Evolutionary conservation across 495 filamentous ascomycete species (phyloP), one percentile per base, ranked within the genome.

Genomic region (Talaromyces wortmannii): DNA sequence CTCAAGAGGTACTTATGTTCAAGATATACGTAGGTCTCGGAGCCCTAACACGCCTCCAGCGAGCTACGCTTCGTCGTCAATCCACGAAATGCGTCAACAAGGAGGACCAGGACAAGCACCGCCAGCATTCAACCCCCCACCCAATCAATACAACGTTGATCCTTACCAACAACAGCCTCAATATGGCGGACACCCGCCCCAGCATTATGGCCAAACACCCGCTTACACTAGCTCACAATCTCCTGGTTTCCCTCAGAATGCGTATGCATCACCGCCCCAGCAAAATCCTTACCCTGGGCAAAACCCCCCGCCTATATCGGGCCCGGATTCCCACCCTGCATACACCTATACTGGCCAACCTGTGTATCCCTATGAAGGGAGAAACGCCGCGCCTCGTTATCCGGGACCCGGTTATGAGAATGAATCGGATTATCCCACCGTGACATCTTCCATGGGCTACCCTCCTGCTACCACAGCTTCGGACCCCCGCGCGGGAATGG

Each of bases 401-500:
- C 59, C 74, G 43, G 74, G 74, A 49, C 69, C 72, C 49, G 71
- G 69, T 55, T 76, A 76, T 74, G 71, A 77, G 55, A 58, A 69
- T 59, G 70, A 77, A 33, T 56, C 67, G 57, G 74, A 77, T 45
- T 76, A 75, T 57, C 68, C 74, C 54, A 67, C 71, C 49, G 71
- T 71, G 50, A 70, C 74, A 31, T 65, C 72, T 49, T 71, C 68
- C 61, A 76, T 75, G 55, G 59, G 63, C 45, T 76, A 76, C 59
- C 71, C 72, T 63, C 46, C 72, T 59, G 72, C 71, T 50, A 68
- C 72, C 62, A 73, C 70, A 64, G 66, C 52, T 45, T 45, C 71
- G 61, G 74, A 77, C 55, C 64, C 71, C 52, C 72, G 74, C 67
- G 71, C 76, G 70, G 70, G 67, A 73, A 74, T 77, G 72, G 74